phyloP scores from a whole-genome alignment of 2,329 filamentous ascomycete species.

The Trichoderma atrobrunneum region DNA sequence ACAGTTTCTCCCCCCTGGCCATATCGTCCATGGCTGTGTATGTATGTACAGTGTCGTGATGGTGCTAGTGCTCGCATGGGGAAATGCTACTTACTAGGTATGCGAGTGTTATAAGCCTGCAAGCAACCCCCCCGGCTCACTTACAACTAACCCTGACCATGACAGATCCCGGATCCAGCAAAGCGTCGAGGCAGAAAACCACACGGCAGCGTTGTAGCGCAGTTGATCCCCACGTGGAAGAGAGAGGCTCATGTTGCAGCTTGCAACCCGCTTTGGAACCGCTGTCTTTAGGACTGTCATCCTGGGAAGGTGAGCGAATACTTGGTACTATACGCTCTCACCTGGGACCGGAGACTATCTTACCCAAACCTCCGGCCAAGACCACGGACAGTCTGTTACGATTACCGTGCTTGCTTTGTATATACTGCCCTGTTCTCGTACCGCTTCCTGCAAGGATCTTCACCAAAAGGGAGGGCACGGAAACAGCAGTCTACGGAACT shows the following conservation, averaged over 20 bases:
- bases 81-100: background rate
- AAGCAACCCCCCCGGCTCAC: background rate
- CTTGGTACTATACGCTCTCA: background rate
- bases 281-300: background rate
- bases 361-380: background rate
- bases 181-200: constrained; percentile 1
- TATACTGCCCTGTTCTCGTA: background rate
- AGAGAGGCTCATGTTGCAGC: background rate
- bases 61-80: background rate
- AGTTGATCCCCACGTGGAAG: constrained; percentile 10
- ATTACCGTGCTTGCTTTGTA: background rate
- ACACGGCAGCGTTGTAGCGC: constrained; percentile 12
- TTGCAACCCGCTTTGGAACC: background rate
- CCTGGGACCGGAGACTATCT: background rate
- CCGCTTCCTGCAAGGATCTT: background rate
- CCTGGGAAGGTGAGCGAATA: background rate
- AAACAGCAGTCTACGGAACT: background rate
- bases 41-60: background rate
- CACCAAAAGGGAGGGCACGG: background rate
- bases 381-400: background rate
- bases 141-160: background rate
- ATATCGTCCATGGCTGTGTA: background rate
- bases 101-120: background rate
- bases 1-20: background rate
- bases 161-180: background rate